Base-by-base conservation (phyloP, 495 filamentous ascomycete species). In the Annulohypoxylon maeteangense region DNA sequence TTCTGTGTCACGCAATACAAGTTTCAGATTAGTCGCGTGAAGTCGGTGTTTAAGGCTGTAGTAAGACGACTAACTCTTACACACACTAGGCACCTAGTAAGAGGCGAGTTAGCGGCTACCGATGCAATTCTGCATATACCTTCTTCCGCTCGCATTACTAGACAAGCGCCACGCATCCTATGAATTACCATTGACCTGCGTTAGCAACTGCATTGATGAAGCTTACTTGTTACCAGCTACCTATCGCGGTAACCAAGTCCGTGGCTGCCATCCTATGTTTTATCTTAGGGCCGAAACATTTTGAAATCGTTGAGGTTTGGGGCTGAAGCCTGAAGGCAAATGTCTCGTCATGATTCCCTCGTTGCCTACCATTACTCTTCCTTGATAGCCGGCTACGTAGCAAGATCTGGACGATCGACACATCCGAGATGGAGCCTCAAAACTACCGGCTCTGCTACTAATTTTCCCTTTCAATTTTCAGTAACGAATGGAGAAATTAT, bases 221-320 rank as follows among this genome's bases (percentile, higher is more conserved):
- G 62, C 45, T 47, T 67, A 58, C n/a, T 32, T 47, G 62, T 67
- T 62, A 67, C 64, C 34, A 71, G 12, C 51, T 58, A 71, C 68
- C 58, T 71, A 71, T 71, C 68, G 50, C 32, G 34, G 68, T 63
- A 71, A 71, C 51, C 42, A 71, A 58, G 23, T 63, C 68, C 68
- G 68, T 53, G 51, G 36, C 50, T 29, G 62, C 57, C 63, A 53
- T 23, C 63, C 20, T 29, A 10, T 57, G 23, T 40, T 58, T 58
- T 59, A 53, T 59, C 58, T 16, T 42, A 61, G 36, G 57, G 44
- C 53, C 22, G 45, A 47, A 7, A 16, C 47, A 34, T 58, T 50
- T 38, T 25, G 25, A 31, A 58, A 50, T 55, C 48, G 62, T 53
- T 48, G 56, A 65, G 67, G 14, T 54, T 32, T 53, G 38, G 45